Evolutionary conservation across 768 basidiomycete species (phyloP), one percentile per base, ranked within the genome.

Genomic region (Auriscalpium vulgare): DNA sequence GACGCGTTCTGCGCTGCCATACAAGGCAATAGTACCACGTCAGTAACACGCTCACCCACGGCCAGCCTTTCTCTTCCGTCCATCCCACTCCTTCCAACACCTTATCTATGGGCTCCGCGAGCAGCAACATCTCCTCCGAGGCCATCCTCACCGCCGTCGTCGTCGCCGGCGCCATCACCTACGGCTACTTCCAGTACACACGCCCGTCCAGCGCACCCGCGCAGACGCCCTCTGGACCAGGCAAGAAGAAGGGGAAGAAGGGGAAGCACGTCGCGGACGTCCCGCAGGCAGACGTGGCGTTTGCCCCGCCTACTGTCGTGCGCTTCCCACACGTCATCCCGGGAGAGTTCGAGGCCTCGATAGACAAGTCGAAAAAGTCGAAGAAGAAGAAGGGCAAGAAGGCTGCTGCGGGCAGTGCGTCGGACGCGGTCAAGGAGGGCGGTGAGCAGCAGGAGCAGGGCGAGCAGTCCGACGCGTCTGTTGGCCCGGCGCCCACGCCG

Each of bases 121-220:
- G 76, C 56, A 81, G 79, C 58, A 66, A 69, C 40, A 51, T 80
- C 11, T 66, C 75, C 17, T 54, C 74, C 19, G 74, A 79, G 60
- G 58, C 67, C 44, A 67, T 72, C 34, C 34, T 76, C 45, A 71
- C 76, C 13, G 65, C 67, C 29, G 66, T 69, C 35, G 69, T 75
- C 47, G 67, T 78, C 44, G 71, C 70, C 46, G 74, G 75, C 51
- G 72, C 74, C 16, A 65, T 78, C 47, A 74, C 71, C 4, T 61
- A 75, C 19, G 74, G 75, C 29, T 76, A 77, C 60, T 40, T 62
- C 47, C 59, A 60, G 13, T 61, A 65, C 51, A n/a, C 55, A 47
- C 47, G 46, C 34, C n/a, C 52, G 43, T n/a, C 17, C n/a, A 53
- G 17, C 52, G 36, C 54, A 37, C 23, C 38, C 7, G 50, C 62